Evolutionary conservation across 2,329 filamentous ascomycete species (phyloP), one percentile per base, ranked within the genome.

Genomic region (Myrmaecium sp.): DNA sequence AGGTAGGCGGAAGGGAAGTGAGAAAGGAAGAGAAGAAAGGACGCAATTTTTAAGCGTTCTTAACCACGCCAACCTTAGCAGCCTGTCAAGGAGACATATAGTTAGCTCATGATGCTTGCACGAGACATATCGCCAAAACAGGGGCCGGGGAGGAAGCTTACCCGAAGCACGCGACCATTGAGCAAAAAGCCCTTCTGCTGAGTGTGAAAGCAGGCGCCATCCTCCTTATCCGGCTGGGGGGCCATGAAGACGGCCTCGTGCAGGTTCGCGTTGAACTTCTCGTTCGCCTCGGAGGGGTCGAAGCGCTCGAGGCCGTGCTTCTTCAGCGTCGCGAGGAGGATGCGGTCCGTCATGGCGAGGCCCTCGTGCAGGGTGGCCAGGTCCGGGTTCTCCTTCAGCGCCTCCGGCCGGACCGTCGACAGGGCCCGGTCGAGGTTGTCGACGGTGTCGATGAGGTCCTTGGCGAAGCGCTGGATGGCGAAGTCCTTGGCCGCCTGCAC

Each of bases 351-450:
- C 86, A 98, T 93, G 60, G 82, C 82, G 46, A 98, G 64, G 30
- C 89, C 89, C 36, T 83, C 76, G 54, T 92, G 74, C 35, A 98
- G 68, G 43, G 74, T 78, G 33, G 66, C 57, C 18, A 95, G 65
- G 38, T 94, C 83, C 49, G 78, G 64, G 50, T 70, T 69, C 13
- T 47, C 49, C 14, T 69, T 58, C 36, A 91, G 64, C 57, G 80
- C 81, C 21, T 82, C 74, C 33, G 66, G 50, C 12, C 81, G 73
- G 8, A 93, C 84, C 44, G 74, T 82, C 36, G 62, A 55, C 22
- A 98, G 69, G 22, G 89, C 89, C 39, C 84, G 84, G 58, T 98
- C 89, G 36, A 98, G 74, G 66, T 95, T 98, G 60, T 98, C 89
- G 46, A 98, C 74, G 47, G 72, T 82, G 52, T 98, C 89, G 41